Percentiles rank a stretch among this genome's conserved stretches.
These are phyloP conservation scores for Berberis thunbergii DNA, from an alignment of 164 flowering plant genomes.

Conservation along the genomic window DNA sequence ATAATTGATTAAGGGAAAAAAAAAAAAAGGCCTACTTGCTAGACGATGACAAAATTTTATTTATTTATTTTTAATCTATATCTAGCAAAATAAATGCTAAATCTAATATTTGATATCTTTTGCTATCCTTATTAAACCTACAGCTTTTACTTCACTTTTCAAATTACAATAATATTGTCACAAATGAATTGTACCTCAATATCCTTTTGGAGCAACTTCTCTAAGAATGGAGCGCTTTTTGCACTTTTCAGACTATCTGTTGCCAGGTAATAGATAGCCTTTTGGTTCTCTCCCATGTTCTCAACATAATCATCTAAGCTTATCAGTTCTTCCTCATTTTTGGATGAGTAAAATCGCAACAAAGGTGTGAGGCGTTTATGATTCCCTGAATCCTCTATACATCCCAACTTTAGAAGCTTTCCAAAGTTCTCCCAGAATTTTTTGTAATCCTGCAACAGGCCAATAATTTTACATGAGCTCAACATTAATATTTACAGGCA, in stretches of 20 bases:
- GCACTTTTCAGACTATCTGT: slow-evolving; percentile 97
- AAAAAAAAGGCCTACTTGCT: too few species aligned
- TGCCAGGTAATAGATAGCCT: slow-evolving; percentile 91
- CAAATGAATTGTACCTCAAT: slow-evolving; percentile 54
- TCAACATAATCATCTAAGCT: slow-evolving; percentile 92
- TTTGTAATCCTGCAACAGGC: slow-evolving; percentile 70
- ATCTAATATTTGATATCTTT: too few species aligned
- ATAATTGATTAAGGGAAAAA: too few species aligned
- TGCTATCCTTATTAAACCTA: too few species aligned
- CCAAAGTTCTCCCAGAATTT: slow-evolving; percentile 99
- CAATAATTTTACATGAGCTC: not conserved
- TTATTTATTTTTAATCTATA: too few species aligned
- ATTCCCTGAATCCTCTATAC: slow-evolving; percentile 90
- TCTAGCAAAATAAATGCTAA: too few species aligned
- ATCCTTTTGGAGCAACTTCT: slow-evolving; percentile 82
- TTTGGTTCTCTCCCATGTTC: slow-evolving; percentile 90
- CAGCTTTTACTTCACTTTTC: too few species aligned
- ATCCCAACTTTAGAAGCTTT: slow-evolving; percentile 80
- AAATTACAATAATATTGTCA: too few species aligned
- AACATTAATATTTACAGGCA: not conserved
- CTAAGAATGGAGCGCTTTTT: slow-evolving; percentile 91
- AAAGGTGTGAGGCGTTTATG: slow-evolving; percentile 90
- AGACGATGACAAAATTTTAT: too few species aligned
- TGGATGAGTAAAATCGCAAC: slow-evolving; percentile 78
- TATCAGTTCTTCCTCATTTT: slow-evolving; percentile 75